Base-by-base conservation (phyloP, 352 stramenopile species). In the Phytophthora podocarpi region DNA sequence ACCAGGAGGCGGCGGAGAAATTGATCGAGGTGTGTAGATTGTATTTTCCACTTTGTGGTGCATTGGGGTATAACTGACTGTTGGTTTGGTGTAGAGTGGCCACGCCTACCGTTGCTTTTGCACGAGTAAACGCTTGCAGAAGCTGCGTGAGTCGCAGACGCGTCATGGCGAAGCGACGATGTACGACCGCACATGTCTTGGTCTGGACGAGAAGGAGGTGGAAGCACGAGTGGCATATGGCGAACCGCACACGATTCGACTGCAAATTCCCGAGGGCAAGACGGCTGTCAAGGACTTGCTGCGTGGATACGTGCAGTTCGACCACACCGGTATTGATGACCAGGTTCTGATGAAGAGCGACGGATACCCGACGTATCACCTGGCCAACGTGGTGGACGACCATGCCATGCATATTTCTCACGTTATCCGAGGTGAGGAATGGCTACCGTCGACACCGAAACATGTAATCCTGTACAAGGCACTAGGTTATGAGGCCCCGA, bases 61-160 rank as follows among this genome's bases (percentile, higher is more conserved):
- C 6, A 1, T 54, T n/a, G 31, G 15, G 1, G 28, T 16, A 31
- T 37, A 32, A 30, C 9, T 59, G 20, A 50, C 15, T 48, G 12
- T 24, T 50, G 9, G 3, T 37, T 41, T 57, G 28, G 5, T 69
- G 28, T 49, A 96, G 82, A 78, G 73, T 57, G 90, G 93, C 3
- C 93, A 98, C 47, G 97, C 97, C 15, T 99, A 99, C 59, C 89
- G 90, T 5, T 99, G 97, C 74, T 99, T 99, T 69, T 99, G 95
- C 72, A 91, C 96, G 4, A 80, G 93, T 3, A 96, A 99, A 65
- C 94, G 98, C 34, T 80, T 99, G 34, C 80, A 98, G 54, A 95
- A 90, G 40, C 57, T 97, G 63, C 87, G 86, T 37, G 87, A 98
- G 62, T 95, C 94, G 57, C 91, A 95, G 61, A 83, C 92, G 23